These are phyloP conservation scores for Acorus gramineus DNA, from an alignment of 106 monocot genomes.

Conservation along the genomic window DNA sequence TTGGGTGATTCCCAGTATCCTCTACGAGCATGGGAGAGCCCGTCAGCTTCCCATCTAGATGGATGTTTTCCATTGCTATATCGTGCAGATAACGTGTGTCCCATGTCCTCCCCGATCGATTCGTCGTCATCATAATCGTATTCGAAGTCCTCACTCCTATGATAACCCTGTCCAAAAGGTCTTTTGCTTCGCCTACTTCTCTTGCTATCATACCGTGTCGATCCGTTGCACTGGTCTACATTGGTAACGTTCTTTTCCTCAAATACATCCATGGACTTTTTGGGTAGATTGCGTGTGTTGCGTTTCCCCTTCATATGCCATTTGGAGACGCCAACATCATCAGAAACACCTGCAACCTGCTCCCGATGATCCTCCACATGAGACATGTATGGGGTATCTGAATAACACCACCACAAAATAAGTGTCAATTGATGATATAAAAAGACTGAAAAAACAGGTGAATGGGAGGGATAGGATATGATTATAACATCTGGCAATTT, in stretches of 20 bases:
- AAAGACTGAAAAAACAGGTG: too few species aligned
- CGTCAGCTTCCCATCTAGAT: slow-evolving; percentile 30
- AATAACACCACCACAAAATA: too few species aligned
- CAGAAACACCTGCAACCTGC: slow-evolving; percentile 17
- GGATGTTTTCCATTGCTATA: slow-evolving; percentile 8
- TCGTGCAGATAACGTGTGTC: slow-evolving; percentile 2
- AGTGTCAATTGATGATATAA: too few species aligned
- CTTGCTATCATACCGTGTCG: slow-evolving; percentile 17
- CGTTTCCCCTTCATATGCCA: slow-evolving; percentile 92
- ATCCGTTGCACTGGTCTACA: slow-evolving; percentile 16
- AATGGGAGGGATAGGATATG: too few species aligned
- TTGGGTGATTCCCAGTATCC: slow-evolving; percentile 27
- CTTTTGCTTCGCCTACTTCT: slow-evolving; percentile 7
- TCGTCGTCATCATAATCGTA: slow-evolving; percentile 15
- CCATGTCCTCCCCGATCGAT: slow-evolving; percentile 10
- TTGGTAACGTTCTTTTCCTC: slow-evolving; percentile 1
- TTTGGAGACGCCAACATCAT: slow-evolving; percentile 45
- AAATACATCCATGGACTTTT: slow-evolving; percentile 15
- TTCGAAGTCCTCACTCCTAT: slow-evolving; percentile 12
- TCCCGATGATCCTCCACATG: slow-evolving; percentile 2
- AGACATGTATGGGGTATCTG: too few species aligned
- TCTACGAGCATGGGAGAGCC: slow-evolving; percentile 9
- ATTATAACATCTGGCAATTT: too few species aligned
- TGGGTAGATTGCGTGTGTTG: slow-evolving; percentile 49
- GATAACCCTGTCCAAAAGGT: slow-evolving; percentile 2